Conservation (phyloP, 2,329 filamentous ascomycete genomes). For the Colletotrichum agaves region DNA sequence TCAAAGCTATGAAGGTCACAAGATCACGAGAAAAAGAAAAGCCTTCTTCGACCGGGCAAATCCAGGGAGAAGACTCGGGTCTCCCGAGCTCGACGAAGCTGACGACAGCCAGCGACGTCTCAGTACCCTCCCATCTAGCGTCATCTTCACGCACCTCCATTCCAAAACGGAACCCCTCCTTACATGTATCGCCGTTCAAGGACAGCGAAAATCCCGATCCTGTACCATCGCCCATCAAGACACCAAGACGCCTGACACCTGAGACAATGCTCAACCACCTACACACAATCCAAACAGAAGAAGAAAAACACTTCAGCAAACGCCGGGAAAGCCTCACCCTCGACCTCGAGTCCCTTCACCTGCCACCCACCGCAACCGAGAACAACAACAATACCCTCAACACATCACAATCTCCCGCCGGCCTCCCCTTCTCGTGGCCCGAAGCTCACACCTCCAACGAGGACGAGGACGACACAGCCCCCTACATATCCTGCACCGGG, state of each 20-base stretch:
- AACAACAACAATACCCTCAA: neutral
- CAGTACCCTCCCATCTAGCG: too few species aligned
- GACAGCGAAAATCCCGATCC: neutral
- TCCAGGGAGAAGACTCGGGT: too few species aligned
- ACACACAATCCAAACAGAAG: slow-evolving; percentile 4
- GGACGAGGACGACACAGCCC: neutral
- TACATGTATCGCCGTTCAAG: neutral
- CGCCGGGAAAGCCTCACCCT: neutral
- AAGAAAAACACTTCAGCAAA: neutral
- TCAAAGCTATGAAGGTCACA: too few species aligned
- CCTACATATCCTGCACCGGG: neutral
- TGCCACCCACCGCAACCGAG: neutral
- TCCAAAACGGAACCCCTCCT: neutral
- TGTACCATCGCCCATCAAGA: neutral
- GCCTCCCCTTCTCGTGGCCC: neutral
- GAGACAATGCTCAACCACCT: slow-evolving; percentile 1
- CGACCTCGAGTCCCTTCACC: neutral
- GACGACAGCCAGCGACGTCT: too few species aligned
- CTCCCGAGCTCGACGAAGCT: too few species aligned
- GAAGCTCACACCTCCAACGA: neutral
- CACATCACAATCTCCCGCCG: neutral
- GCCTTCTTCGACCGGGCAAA: too few species aligned
- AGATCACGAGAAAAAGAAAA: too few species aligned
- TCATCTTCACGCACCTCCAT: too few species aligned
- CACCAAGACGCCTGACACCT: neutral